Evolutionary conservation across 495 filamentous ascomycete species (phyloP), one percentile per base, ranked within the genome.

Genomic region (Aspergillus egyptiacus): DNA sequence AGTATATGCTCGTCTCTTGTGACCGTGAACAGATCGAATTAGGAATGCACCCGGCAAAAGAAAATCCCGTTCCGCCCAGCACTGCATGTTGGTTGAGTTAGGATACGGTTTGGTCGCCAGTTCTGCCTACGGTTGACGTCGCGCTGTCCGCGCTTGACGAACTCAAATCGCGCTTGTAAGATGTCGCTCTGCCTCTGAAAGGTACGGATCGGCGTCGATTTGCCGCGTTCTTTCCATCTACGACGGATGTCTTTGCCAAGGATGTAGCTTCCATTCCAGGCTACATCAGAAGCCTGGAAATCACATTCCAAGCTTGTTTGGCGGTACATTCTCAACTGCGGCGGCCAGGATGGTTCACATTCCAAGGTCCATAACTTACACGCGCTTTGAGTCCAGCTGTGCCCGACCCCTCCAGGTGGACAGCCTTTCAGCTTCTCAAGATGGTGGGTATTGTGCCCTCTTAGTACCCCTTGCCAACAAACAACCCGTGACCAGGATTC

Each of bases 301-400:
- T 18, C 22, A 48, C 57, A 65, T 62, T 55, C 60, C 54, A 18
- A 9, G 22, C 27, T 37, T n/a, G 42, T 50, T 50, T 45, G 37
- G 39, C 40, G 36, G 31, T 50, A 45, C 60, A 72, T 72, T 72
- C 68, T 51, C 62, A 55, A 19, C 25, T 9, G 60, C 53, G 56
- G 54, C 54, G 46, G 48, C 42, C 54, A 35, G 22, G 20, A 15
- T 19, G 22, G 51, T 53, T 60, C 44, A 44, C 66, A 72, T 68
- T 65, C 67, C 65, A 62, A 42, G n/a, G 47, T 6, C 61, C 43
- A 33, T 14, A 31, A 55, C 31, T 68, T 64, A 64, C 56, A 54
- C 55, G 38, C 38, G 37, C 40, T 13, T 9, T 20, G 33, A 11
- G 9, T 24, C 37, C 20, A 28, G 28, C 30, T 28, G 33, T 30